A percentile compares a stretch with the other conserved stretches of the same genome.
Conservation (phyloP, 1,139 yeast species). For the Lodderomyces elongisporus region DNA sequence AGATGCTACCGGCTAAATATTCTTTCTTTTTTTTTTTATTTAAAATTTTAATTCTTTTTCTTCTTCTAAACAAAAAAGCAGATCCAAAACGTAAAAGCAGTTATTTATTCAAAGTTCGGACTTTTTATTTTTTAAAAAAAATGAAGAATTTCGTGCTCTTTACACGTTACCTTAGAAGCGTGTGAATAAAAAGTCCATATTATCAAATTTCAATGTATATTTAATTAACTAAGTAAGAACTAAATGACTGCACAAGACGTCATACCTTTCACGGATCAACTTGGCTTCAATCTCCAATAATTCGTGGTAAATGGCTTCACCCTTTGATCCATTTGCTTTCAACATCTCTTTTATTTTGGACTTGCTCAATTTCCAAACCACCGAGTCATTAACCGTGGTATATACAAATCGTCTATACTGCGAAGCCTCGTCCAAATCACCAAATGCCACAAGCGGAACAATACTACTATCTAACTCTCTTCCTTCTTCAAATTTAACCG, state of each 20-base stretch:
- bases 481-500: constrained; percentile 48
- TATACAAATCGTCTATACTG: constrained; percentile 40
- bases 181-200: too few relatives aligned
- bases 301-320: constrained; percentile 61
- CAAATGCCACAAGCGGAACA: constrained; percentile 88
- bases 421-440: constrained; percentile 48
- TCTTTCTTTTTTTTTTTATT: too few relatives aligned
- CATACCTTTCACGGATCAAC: constrained; percentile 68
- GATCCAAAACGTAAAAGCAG: too few relatives aligned
- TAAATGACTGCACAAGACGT: constrained; percentile 66
- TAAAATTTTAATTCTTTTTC: too few relatives aligned
- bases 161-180: too few relatives aligned
- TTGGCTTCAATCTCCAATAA: constrained; percentile 60
- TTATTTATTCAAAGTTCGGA: too few relatives aligned
- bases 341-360: constrained; percentile 41
- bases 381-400: constrained; percentile 50
- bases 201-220: too few relatives aligned
- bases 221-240: constrained; percentile 48
- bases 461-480: constrained; percentile 69
- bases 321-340: constrained; percentile 29
- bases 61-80: too few relatives aligned
- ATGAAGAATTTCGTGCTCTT: too few relatives aligned
- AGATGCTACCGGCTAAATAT: too few relatives aligned
- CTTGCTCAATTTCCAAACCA: constrained; percentile 67
- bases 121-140: too few relatives aligned